phyloP scores from a whole-genome alignment of 108 stramenopile genomes.

The Nitzschia putrida region DNA sequence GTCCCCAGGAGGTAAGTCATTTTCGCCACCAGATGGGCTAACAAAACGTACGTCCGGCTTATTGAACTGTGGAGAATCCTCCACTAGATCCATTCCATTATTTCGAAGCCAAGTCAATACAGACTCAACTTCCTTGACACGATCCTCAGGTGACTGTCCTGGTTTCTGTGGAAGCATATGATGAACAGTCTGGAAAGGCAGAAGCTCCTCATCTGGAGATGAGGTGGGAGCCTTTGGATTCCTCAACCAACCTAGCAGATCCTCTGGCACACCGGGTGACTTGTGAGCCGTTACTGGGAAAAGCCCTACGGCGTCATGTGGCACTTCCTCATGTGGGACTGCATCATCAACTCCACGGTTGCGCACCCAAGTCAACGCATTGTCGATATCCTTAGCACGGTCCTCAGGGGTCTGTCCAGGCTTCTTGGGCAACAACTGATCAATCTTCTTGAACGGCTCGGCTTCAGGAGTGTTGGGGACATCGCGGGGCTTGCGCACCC shows the following conservation, averaged over 20 bases:
- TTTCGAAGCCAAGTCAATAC: constrained; percentile 31
- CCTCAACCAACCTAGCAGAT: constrained; percentile 19
- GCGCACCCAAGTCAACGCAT: constrained; percentile 25
- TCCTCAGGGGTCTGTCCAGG: constrained; percentile 12
- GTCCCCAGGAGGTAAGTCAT: too few species aligned
- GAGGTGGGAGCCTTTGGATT: constrained; percentile 1
- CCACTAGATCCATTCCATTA: constrained; percentile 17
- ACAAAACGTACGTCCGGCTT: too few species aligned
- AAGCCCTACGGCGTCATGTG: neutral
- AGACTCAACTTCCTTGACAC: constrained; percentile 36
- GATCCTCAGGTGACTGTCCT: constrained; percentile 17
- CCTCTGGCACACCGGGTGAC: neutral
- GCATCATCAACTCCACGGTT: constrained; percentile 14
- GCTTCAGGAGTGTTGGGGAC: constrained; percentile 5
- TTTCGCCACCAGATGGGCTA: too few species aligned
- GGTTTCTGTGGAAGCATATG: constrained; percentile 17
- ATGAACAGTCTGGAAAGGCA: constrained; percentile 2
- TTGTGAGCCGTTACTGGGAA: constrained; percentile 17
- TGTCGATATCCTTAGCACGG: constrained; percentile 10
- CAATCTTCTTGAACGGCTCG: constrained; percentile 16
- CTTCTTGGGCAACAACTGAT: constrained; percentile 13
- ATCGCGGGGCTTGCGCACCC: constrained; percentile 12
- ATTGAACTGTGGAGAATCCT: too few species aligned
- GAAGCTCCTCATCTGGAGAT: neutral
- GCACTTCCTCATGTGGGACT: neutral